Conservation (phyloP, 1,284 basidiomycete genomes). For the Sanghuangporus baumii region DNA sequence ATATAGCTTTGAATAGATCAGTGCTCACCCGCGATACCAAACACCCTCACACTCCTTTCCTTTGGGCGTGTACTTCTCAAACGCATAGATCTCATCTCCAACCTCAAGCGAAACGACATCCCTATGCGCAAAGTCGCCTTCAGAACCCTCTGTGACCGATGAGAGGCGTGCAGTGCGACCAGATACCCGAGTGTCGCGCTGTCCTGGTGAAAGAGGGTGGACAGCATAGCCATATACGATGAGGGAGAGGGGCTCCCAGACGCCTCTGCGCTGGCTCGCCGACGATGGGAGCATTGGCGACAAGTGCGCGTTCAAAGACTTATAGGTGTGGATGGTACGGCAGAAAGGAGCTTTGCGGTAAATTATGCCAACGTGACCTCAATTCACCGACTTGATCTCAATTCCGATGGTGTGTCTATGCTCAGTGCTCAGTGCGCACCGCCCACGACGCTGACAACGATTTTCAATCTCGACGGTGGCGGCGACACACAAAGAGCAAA, state of each 20-base stretch:
- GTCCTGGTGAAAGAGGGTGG: constrained; percentile 68
- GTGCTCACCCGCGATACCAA: constrained; percentile 85
- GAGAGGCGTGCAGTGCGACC: constrained; percentile 52
- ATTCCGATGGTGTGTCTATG: neutral
- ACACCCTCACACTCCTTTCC: constrained; percentile 70
- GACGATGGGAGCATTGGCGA: constrained; percentile 16
- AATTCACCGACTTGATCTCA: no score
- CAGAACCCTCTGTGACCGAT: constrained; percentile 64
- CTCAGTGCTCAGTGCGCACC: neutral
- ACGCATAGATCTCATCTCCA: constrained; percentile 95
- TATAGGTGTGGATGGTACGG: neutral
- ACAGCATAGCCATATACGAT: constrained; percentile 82
- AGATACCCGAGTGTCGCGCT: constrained; percentile 65
- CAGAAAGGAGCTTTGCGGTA: neutral
- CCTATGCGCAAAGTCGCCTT: constrained; percentile 57
- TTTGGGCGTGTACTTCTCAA: constrained; percentile 78
- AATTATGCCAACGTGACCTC: neutral
- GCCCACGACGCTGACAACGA: neutral
- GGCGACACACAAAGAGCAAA: neutral
- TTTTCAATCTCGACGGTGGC: neutral
- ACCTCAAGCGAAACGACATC: constrained; percentile 82
- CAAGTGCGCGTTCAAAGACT: neutral
- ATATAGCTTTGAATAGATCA: neutral
- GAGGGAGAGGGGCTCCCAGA: constrained; percentile 76
- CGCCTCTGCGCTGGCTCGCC: constrained; percentile 31